Percentiles rank a stretch among this genome's conserved stretches.
phyloP scores from a whole-genome alignment of 371 early-diverging fungal genomes.

The Actinomortierella wolfii region DNA sequence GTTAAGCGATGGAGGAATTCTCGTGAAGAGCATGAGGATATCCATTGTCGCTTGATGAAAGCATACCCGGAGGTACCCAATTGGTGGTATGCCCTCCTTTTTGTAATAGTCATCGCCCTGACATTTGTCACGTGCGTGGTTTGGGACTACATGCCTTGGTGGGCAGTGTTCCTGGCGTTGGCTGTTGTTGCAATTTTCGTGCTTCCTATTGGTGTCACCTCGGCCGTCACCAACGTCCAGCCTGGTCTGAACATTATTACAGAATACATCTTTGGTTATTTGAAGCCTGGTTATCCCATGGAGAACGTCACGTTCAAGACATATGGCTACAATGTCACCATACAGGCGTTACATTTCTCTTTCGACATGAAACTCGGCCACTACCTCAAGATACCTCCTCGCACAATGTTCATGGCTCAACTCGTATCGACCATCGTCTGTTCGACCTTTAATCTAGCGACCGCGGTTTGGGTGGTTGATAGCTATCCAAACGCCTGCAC shows the following conservation, averaged over 20 bases:
- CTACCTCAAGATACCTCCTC: neutral
- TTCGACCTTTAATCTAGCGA: constrained; percentile 47
- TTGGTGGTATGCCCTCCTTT: constrained; percentile 70
- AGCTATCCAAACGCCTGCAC: neutral
- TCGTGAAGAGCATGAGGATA: constrained; percentile 38
- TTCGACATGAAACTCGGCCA: constrained; percentile 51
- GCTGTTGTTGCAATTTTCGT: constrained; percentile 60
- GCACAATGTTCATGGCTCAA: constrained; percentile 51
- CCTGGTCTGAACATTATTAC: constrained; percentile 70
- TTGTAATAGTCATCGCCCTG: constrained; percentile 55
- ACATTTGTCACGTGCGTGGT: constrained; percentile 58
- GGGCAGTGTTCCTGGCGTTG: constrained; percentile 67
- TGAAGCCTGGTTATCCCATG: constrained; percentile 51
- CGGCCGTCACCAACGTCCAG: constrained; percentile 63
- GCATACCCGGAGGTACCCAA: constrained; percentile 59
- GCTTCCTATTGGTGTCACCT: constrained; percentile 75
- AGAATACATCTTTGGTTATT: constrained; percentile 55
- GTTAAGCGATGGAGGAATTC: constrained; percentile 18
- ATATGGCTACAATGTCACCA: constrained; percentile 51
- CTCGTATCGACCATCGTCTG: constrained; percentile 37
- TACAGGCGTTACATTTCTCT: constrained; percentile 48
- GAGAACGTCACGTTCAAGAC: constrained; percentile 43
- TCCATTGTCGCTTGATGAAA: constrained; percentile 49
- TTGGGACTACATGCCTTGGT: constrained; percentile 61
- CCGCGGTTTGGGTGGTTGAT: neutral